Base-by-base conservation (phyloP, 257 asterid species). In the Jacaranda mimosifolia region DNA sequence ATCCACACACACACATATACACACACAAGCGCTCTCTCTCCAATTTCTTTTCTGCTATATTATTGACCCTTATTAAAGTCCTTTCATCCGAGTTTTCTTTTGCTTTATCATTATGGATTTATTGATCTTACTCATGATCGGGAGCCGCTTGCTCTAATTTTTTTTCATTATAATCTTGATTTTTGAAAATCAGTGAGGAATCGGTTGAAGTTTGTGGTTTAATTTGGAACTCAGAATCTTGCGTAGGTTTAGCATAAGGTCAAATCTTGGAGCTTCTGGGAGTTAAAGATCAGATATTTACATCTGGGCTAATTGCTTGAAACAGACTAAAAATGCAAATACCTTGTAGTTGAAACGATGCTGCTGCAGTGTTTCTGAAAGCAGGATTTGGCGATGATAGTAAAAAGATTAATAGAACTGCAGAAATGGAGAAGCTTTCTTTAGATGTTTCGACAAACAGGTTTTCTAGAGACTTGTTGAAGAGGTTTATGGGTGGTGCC, bases 391-490 rank as follows among this genome's bases (percentile, higher is more conserved):
- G 80, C 63, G 86, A 74, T 42, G 84, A 75, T 71, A 67, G 73
- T 63, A 81, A 77, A 57, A 84, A 70, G 72, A 72, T 39, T 53
- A 15, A 46, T 17, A 67, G 57, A 12, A 67, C 74, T 49, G 68
- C 63, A 60, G 87, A 79, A 58, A 87, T 86, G 90, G 85, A 83
- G 77, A 85, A 81, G 67, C 79, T 85, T 72, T 78, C 86, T 14
- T 63, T 83, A 73, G 87, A 83, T 68, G 66, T 56, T 56, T 64
- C 84, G 35, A 18, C 84, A 14, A 75, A 65, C 51, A 77, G 87
- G 38, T 72, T 67, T 73, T 85, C 96, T 4, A 84, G 89, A 60
- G 92, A 88, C 77, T 75, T 88, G 18, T 81, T 90, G 84, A 86
- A 87, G 63, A 85, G 93, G 74, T 90, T 88, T 60, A 84, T 84